phyloP scores from a whole-genome alignment of 306 rosid species.

The Sophora flavescens region DNA sequence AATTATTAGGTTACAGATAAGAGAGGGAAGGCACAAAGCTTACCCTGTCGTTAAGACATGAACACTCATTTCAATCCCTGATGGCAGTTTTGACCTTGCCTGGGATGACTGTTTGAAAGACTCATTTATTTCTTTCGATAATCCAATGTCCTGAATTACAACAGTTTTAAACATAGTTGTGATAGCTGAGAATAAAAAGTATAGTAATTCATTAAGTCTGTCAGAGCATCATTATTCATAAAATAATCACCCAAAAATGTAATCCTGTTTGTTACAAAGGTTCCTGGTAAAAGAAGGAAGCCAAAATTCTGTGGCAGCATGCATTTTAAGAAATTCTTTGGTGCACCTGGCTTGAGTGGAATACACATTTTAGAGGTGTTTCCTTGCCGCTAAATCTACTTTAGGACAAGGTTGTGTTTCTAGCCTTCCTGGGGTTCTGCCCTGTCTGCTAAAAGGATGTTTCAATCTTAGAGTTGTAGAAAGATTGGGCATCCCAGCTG shows the following conservation, averaged over 20 bases:
- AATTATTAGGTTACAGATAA: constrained; percentile 25
- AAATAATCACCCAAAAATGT: constrained; percentile 10
- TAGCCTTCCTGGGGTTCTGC: neutral
- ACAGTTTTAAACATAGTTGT: constrained; percentile 12
- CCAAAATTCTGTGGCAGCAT: neutral
- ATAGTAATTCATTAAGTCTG: constrained; percentile 21
- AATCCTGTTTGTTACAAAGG: neutral
- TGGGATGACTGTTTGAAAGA: constrained; percentile 99
- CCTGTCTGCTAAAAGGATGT: neutral
- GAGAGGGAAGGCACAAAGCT: constrained; percentile 32
- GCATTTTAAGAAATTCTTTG: neutral
- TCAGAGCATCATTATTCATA: constrained; percentile 30
- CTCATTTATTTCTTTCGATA: constrained; percentile 98
- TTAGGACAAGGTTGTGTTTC: neutral
- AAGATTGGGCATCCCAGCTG: neutral
- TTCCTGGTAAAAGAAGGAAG: neutral
- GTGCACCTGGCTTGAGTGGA: neutral
- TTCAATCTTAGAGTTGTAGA: neutral
- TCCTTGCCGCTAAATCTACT: neutral
- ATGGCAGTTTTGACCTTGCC: constrained; percentile 97
- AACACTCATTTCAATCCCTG: constrained; percentile 99
- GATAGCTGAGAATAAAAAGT: constrained; percentile 24
- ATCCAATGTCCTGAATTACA: constrained; percentile 82
- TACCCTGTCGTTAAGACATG: constrained; percentile 99
- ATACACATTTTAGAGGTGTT: neutral